A percentile compares a stretch with the other conserved stretches of the same genome.
Conservation (phyloP, 1,284 basidiomycete species). For the Golubevia sp. region DNA sequence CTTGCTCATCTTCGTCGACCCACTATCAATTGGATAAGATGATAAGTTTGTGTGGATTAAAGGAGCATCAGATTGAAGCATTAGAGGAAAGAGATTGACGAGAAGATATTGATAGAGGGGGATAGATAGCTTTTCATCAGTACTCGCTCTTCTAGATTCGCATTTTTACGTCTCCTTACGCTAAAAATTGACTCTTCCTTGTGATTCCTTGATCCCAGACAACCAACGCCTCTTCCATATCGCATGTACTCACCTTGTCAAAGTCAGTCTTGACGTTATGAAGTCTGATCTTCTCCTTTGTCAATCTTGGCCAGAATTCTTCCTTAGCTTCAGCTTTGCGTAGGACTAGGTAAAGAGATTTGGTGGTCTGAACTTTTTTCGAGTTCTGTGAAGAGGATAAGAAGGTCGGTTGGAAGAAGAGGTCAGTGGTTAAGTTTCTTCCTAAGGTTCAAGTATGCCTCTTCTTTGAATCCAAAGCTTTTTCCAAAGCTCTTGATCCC, state of each 20-base stretch:
- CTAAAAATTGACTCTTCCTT: too few relatives aligned
- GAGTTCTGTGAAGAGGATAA: slow-evolving; percentile 14
- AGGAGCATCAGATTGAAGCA: too few relatives aligned
- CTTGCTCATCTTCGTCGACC: slow-evolving; percentile 62
- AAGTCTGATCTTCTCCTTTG: slow-evolving; percentile 60
- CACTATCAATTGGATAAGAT: slow-evolving; percentile 22
- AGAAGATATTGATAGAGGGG: too few relatives aligned
- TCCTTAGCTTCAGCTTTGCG: slow-evolving; percentile 51
- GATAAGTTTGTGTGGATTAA: slow-evolving; percentile 9
- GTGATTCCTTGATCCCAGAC: too few relatives aligned
- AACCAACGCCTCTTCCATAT: too few relatives aligned
- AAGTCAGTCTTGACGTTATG: slow-evolving; percentile 63
- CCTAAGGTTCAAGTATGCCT: background rate
- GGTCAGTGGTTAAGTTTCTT: background rate
- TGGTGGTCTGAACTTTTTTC: slow-evolving; percentile 53
- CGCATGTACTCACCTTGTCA: slow-evolving; percentile 30
- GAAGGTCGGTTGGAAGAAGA: background rate
- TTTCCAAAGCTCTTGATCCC: too few relatives aligned
- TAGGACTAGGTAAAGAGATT: slow-evolving; percentile 50
- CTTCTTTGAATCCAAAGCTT: too few relatives aligned
- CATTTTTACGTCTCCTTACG: too few relatives aligned
- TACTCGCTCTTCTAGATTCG: too few relatives aligned
- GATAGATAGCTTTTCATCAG: too few relatives aligned
- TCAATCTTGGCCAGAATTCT: slow-evolving; percentile 61
- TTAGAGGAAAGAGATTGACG: too few relatives aligned